phyloP scores from a whole-genome alignment of 306 rosid genomes.

The Canavalia gladiata region DNA sequence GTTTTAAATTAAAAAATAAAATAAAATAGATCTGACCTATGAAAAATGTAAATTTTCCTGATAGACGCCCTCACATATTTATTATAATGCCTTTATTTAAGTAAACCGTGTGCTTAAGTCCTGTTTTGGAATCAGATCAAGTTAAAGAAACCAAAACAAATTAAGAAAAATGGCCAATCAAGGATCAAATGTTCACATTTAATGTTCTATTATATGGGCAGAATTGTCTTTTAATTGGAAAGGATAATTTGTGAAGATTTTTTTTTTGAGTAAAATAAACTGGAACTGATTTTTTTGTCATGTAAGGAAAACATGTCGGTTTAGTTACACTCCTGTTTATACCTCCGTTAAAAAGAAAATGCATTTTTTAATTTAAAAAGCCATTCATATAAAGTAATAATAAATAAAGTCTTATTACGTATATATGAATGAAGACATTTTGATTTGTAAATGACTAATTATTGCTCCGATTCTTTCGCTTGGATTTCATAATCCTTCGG shows the following conservation, averaged over 20 bases:
- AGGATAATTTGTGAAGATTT: too few species aligned
- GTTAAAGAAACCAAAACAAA: background rate
- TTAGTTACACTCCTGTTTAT: background rate
- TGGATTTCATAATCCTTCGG: conserved; percentile 32
- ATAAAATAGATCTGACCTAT: background rate
- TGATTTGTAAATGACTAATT: conserved; percentile 23
- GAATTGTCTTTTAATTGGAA: background rate
- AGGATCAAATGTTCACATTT: background rate
- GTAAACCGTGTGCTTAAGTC: conserved; percentile 27
- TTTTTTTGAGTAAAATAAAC: background rate
- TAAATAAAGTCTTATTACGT: background rate
- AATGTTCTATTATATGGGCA: background rate
- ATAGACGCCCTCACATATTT: background rate
- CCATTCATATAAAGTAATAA: background rate
- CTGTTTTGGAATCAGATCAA: background rate
- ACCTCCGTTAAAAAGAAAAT: background rate
- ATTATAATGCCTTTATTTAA: background rate
- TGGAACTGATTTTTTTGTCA: background rate
- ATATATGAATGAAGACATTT: conserved; percentile 1
- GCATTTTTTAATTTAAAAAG: background rate
- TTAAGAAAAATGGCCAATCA: background rate
- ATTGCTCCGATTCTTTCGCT: conserved; percentile 46
- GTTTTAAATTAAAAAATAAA: background rate
- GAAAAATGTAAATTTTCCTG: background rate
- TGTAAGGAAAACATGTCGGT: background rate